These are phyloP conservation scores for Coemansia sp. DNA, from an alignment of 192 early-diverging fungal genomes.

Conservation along the genomic window DNA sequence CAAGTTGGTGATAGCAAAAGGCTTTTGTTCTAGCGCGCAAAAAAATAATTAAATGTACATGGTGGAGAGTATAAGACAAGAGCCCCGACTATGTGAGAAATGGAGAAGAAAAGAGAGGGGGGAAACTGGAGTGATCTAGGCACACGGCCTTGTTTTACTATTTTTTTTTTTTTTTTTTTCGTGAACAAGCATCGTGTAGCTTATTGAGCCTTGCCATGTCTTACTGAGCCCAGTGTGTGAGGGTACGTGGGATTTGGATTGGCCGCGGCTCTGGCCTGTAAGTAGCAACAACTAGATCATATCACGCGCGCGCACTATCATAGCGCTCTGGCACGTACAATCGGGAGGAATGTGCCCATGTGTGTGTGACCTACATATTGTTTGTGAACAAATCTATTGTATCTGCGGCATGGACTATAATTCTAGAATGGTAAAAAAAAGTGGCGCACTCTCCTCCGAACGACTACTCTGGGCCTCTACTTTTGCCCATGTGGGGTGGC, in stretches of 20 bases:
- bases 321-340: background rate
- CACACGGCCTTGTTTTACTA: constrained; percentile 4
- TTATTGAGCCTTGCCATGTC: background rate
- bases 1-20: background rate
- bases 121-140: background rate
- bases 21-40: background rate
- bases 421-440: background rate
- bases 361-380: background rate
- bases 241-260: background rate
- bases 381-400: background rate
- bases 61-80: background rate
- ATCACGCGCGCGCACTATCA: background rate
- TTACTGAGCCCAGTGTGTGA: background rate
- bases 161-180: background rate
- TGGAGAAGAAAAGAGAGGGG: background rate
- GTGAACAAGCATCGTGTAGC: background rate
- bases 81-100: background rate
- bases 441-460: background rate
- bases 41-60: background rate
- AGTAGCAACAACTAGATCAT: background rate
- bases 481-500: background rate
- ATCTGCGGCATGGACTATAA: background rate
- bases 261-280: background rate
- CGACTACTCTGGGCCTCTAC: background rate
- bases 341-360: background rate